Conservation (phyloP, 2,329 filamentous ascomycete species). For the Verticillium longisporum region DNA sequence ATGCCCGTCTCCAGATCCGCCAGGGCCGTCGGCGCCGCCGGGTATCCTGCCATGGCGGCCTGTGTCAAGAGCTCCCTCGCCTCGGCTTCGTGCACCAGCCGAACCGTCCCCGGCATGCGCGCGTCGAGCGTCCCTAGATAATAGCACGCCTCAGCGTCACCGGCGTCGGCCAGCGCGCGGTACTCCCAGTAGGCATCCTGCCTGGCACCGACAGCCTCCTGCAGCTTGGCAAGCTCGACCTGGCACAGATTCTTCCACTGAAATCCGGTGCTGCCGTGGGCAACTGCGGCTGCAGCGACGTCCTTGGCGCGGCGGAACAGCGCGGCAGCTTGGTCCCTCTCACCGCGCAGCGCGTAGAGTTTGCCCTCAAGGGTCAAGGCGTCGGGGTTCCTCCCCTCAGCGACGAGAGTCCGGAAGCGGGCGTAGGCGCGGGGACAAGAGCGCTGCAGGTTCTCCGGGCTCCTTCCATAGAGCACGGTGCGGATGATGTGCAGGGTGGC, state of each 20-base stretch:
- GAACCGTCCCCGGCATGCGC: not conserved
- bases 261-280: not conserved
- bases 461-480: not conserved
- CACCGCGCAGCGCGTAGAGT: not conserved
- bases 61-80: not conserved
- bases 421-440: conserved; percentile 14
- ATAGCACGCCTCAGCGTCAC: not conserved
- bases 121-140: not conserved
- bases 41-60: not conserved
- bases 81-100: not conserved
- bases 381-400: conserved; percentile 22
- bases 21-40: not conserved
- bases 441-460: not conserved
- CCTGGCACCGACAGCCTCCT: not conserved
- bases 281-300: not conserved
- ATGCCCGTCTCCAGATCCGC: not conserved
- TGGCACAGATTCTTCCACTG: not conserved
- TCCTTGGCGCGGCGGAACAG: not conserved
- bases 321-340: not conserved
- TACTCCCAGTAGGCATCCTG: not conserved
- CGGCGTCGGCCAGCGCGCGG: not conserved
- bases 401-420: conserved; percentile 23
- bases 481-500: conserved; percentile 18
- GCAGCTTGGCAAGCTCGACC: not conserved
- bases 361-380: conserved; percentile 16